A percentile compares a stretch with the other conserved stretches of the same genome.
phyloP scores from a whole-genome alignment of 179 eudicot species.

The Beta lomatogona region DNA sequence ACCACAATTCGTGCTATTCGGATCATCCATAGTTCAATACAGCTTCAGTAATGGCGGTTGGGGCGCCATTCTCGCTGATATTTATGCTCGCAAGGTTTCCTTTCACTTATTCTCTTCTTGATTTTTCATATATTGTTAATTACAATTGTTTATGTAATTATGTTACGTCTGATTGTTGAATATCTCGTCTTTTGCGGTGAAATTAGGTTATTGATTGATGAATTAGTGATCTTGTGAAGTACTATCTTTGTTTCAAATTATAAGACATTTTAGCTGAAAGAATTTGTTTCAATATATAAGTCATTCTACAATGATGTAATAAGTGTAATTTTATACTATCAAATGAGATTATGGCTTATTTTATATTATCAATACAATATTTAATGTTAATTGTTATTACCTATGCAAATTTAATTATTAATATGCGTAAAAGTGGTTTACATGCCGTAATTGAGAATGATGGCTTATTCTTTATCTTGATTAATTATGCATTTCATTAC shows the following conservation, averaged over 20 bases:
- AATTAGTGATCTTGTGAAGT: constrained; percentile 4
- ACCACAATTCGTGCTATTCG: constrained; percentile 71
- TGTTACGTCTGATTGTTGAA: neutral
- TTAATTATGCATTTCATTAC: neutral
- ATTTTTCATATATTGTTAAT: neutral
- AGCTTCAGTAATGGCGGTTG: constrained; percentile 65
- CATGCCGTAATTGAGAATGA: neutral
- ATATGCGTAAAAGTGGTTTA: no score
- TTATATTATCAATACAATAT: no score
- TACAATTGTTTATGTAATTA: neutral
- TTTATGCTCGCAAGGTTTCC: constrained; percentile 73
- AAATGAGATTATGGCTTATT: no score
- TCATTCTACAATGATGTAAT: no score
- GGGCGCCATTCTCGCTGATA: constrained; percentile 71
- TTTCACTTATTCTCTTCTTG: neutral
- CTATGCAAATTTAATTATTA: no score
- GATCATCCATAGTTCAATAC: constrained; percentile 77
- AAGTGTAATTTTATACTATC: no score
- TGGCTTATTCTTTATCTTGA: neutral
- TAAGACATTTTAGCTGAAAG: no score
- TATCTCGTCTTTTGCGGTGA: constrained; percentile 1
- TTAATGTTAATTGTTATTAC: no score
- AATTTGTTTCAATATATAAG: no score
- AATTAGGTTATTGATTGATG: neutral
- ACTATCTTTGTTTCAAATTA: no score